Evolutionary conservation across 176 grass and related monocot genomes (phyloP).

Genomic region (Triticum timopheevii): DNA sequence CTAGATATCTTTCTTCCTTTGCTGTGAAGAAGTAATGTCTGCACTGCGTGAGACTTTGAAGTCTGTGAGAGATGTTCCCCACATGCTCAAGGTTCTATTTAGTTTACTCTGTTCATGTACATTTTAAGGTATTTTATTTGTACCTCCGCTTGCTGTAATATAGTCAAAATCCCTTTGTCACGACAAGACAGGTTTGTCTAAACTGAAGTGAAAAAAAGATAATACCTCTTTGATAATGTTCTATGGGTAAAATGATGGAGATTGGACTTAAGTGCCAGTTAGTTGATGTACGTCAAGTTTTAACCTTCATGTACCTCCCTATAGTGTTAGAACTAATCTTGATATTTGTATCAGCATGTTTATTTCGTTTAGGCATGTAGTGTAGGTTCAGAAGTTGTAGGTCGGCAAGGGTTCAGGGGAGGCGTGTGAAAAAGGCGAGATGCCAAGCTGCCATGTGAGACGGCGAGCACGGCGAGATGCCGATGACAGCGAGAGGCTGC

Average conservation of each 20-base stretch:
- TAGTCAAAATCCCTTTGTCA: not conserved
- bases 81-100: constrained; percentile 81
- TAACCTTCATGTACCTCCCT: not conserved
- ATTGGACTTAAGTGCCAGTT: not conserved
- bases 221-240: not conserved
- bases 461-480: no score
- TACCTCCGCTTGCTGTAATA: not conserved
- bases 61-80: constrained; percentile 92
- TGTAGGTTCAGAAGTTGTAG: no score
- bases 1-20: constrained; percentile 96
- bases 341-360: no score
- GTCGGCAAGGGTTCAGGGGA: no score
- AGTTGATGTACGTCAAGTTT: constrained; percentile 5
- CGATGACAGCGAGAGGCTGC: no score
- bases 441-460: no score
- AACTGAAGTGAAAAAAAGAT: constrained; percentile 13
- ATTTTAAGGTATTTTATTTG: constrained; percentile 26
- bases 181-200: not conserved
- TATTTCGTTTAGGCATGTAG: no score
- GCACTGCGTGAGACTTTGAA: constrained; percentile 84
- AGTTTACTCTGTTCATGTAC: not conserved
- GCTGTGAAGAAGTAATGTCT: constrained; percentile 89
- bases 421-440: no score
- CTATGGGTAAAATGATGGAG: not conserved
- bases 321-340: no score